phyloP scores from a whole-genome alignment of 202 grass and related monocot genomes.

The Digitaria exilis region DNA sequence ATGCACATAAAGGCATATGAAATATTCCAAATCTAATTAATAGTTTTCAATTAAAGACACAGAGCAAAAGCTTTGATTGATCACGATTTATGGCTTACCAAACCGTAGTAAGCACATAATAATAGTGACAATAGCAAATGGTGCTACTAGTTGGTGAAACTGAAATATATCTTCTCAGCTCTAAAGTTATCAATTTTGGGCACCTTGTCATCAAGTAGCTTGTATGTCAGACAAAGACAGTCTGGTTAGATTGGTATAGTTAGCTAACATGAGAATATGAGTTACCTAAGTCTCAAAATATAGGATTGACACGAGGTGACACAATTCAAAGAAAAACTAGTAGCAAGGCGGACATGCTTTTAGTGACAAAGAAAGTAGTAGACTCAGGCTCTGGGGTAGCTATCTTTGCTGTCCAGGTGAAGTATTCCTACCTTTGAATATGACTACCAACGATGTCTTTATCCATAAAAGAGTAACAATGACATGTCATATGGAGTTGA shows the following conservation, averaged over 20 bases:
- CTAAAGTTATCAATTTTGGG: not conserved
- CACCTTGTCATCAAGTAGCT: slow-evolving; percentile 19
- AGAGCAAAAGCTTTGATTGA: not conserved
- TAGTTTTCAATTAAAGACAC: too few species aligned
- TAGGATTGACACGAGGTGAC: not conserved
- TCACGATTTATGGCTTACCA: not conserved
- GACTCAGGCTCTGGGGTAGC: slow-evolving; percentile 2
- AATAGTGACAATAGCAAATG: not conserved
- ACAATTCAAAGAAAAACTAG: not conserved
- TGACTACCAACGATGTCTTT: slow-evolving; percentile 23
- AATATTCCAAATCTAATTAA: slow-evolving; percentile 9
- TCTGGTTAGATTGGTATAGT: not conserved
- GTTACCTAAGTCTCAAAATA: not conserved
- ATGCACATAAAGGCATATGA: slow-evolving; percentile 3
- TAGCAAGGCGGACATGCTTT: slow-evolving; percentile 17
- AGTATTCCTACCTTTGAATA: slow-evolving; percentile 34
- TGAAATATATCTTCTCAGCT: not conserved
- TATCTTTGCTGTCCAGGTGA: slow-evolving; percentile 14
- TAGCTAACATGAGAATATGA: not conserved
- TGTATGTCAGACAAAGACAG: slow-evolving; percentile 3
- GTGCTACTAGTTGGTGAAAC: not conserved
- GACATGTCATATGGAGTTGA: slow-evolving; percentile 25
- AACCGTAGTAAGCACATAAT: slow-evolving; percentile 14
- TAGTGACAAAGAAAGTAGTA: slow-evolving; percentile 27
- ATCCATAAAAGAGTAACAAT: slow-evolving; percentile 26